Percentiles rank a stretch among this genome's conserved stretches.
phyloP scores from a whole-genome alignment of 495 filamentous ascomycete species.

The Daldinia concentrica region DNA sequence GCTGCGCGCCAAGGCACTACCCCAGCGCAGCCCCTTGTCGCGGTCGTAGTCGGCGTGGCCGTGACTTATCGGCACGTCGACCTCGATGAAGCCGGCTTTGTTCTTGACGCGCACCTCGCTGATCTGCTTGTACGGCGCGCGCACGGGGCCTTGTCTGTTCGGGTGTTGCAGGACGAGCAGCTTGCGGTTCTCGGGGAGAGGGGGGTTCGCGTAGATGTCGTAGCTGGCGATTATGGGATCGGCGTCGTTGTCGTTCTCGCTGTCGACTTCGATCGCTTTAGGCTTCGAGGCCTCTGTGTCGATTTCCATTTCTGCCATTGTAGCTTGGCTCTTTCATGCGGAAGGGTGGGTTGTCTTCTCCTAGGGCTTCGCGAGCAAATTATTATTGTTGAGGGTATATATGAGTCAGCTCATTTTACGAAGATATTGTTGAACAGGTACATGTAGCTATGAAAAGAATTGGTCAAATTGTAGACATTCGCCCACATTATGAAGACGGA shows the following conservation, averaged over 20 bases:
- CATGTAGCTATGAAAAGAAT: neutral
- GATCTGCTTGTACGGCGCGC: slow-evolving; percentile 37
- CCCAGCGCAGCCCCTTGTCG: slow-evolving; percentile 58
- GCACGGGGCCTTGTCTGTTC: slow-evolving; percentile 49
- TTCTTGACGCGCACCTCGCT: slow-evolving; percentile 57
- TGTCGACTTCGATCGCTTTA: slow-evolving; percentile 9
- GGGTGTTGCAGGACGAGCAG: slow-evolving; percentile 57
- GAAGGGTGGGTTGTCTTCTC: too few species aligned
- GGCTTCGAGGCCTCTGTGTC: neutral
- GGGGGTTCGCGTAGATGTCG: slow-evolving; percentile 59
- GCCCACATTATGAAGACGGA: neutral
- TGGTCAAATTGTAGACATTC: neutral
- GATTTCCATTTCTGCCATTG: slow-evolving; percentile 13
- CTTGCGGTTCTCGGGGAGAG: slow-evolving; percentile 51
- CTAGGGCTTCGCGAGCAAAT: too few species aligned
- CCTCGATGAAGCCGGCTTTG: slow-evolving; percentile 56
- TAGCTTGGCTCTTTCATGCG: neutral
- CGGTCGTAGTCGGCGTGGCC: slow-evolving; percentile 54
- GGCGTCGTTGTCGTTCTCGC: slow-evolving; percentile 12
- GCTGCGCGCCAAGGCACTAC: slow-evolving; percentile 52
- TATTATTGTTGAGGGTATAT: neutral
- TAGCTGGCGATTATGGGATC: slow-evolving; percentile 61
- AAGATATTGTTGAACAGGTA: neutral
- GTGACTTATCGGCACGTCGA: slow-evolving; percentile 57
- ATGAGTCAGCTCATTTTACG: slow-evolving; percentile 17